A percentile compares a stretch with the other conserved stretches of the same genome.
These are phyloP conservation scores for Solanum dulcamara DNA, from an alignment of 257 asterid genomes.

Conservation along the genomic window DNA sequence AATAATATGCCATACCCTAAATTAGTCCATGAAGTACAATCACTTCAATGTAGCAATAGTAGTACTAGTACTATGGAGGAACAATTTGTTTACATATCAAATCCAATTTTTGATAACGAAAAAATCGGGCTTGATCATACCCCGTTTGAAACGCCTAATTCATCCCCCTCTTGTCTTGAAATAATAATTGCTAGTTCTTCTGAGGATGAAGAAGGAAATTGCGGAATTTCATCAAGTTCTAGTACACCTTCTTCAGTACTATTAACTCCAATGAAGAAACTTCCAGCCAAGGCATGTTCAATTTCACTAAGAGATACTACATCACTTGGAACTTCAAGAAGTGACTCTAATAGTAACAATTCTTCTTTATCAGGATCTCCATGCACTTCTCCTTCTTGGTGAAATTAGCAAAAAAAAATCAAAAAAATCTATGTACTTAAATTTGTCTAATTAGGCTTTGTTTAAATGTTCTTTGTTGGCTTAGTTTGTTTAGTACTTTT, in stretches of 20 bases:
- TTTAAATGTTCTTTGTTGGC: neutral
- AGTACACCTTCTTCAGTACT: constrained; percentile 19
- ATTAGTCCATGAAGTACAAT: constrained; percentile 2
- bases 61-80: neutral
- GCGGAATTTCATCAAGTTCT: neutral
- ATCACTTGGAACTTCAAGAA: constrained; percentile 19
- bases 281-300: constrained; percentile 36
- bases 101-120: constrained; percentile 39
- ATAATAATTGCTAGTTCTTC: neutral
- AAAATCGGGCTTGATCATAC: constrained; percentile 15
- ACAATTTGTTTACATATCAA: constrained; percentile 34
- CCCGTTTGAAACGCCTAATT: constrained; percentile 42
- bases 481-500: neutral
- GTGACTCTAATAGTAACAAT: constrained; percentile 23
- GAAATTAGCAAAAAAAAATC: neutral
- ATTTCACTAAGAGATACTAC: constrained; percentile 29
- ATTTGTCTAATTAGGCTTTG: neutral
- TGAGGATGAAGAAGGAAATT: neutral
- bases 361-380: constrained; percentile 31
- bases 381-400: constrained; percentile 49
- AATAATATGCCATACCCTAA: neutral
- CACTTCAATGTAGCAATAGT: neutral
- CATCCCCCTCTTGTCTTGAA: constrained; percentile 44
- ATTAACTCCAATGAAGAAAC: constrained; percentile 45
- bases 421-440: neutral